Evolutionary conservation across 257 asterid species (phyloP), one percentile per base, ranked within the genome.

Genomic region (Solanum ossicruentum): DNA sequence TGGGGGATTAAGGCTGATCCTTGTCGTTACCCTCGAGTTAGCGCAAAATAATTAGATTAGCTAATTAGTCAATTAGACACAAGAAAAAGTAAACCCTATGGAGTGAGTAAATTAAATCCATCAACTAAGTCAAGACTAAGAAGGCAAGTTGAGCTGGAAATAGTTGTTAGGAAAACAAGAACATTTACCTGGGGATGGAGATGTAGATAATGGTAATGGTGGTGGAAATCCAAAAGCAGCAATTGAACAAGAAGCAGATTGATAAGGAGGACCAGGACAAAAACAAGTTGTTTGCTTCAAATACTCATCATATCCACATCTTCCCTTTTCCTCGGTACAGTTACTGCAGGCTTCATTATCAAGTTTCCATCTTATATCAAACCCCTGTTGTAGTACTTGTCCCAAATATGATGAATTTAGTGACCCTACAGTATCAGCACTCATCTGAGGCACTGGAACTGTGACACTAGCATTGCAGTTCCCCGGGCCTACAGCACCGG

Each of bases 351-450:
- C 85, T 10, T 85, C 58, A 75, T 85, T 83, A 5, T 86, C 91
- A 61, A 90, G 86, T 45, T 85, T 91, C 97, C 94, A 94, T 65
- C 87, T 87, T 52, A 94, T 81, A 36, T 89, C 92, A 73, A 93
- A 91, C 8, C 98, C 96, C 86, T 55, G 82, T 81, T 69, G 86
- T 39, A 94, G 85, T 52, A 89, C 60, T 84, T 87, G 85, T 60
- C 49, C 87, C 91, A 89, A 61, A 32, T 45, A 28, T 3, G 93
- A 65, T 39, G 26, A 12, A 83, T 90, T 87, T 55, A 82, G 9
- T 0, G 84, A 26, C 28, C 81, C 88, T 32, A 83, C 57, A 1
- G 21, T 26, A 55, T 47, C 89, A 17, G 56, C 73, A 54, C 84
- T 90, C 72, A 60, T 73, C 6, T 81, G 84, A 28, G 39, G 56